A percentile compares a stretch with the other conserved stretches of the same genome.
Evolutionary conservation across 192 early-diverging fungal genomes (phyloP).

Genomic region (Podila clonocystis): DNA sequence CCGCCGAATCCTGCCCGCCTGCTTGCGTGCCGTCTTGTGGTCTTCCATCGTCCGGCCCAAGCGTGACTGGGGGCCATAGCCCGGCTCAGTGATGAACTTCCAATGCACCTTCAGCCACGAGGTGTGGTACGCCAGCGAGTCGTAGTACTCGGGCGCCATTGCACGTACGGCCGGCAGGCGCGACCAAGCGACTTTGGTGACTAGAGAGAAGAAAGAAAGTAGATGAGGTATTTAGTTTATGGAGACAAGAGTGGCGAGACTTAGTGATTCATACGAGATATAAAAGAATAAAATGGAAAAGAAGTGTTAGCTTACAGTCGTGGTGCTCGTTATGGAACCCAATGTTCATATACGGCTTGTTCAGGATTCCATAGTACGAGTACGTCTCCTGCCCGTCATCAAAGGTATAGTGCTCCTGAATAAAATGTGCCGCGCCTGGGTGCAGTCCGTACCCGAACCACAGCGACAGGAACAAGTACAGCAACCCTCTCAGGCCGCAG

Average conservation of each 20-base stretch:
- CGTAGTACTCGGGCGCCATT: conserved; percentile 92
- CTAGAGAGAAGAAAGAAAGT: conserved; percentile 1
- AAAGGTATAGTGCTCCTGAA: conserved; percentile 98
- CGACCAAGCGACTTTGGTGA: conserved; percentile 82
- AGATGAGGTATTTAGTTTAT: background rate
- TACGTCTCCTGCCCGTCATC: conserved; percentile 95
- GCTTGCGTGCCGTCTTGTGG: conserved; percentile 77
- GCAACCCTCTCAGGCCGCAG: conserved; percentile 70
- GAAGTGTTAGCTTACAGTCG: conserved; percentile 81
- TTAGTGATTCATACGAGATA: background rate
- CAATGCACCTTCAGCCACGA: conserved; percentile 89
- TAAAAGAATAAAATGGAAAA: conserved; percentile 16
- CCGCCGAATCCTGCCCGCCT: conserved; percentile 58
- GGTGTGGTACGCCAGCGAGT: conserved; percentile 82
- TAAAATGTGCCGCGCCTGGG: conserved; percentile 95
- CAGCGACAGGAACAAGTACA: conserved; percentile 75
- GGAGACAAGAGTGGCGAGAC: background rate
- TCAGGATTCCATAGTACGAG: conserved; percentile 96
- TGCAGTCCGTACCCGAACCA: conserved; percentile 92
- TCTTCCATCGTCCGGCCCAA: conserved; percentile 78
- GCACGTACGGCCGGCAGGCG: conserved; percentile 81
- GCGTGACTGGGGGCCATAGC: conserved; percentile 85
- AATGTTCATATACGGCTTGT: conserved; percentile 91
- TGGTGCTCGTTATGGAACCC: conserved; percentile 99
- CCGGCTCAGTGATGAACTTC: conserved; percentile 80